phyloP scores from a whole-genome alignment of 345 rosid species.

The Euphorbia peplus region DNA sequence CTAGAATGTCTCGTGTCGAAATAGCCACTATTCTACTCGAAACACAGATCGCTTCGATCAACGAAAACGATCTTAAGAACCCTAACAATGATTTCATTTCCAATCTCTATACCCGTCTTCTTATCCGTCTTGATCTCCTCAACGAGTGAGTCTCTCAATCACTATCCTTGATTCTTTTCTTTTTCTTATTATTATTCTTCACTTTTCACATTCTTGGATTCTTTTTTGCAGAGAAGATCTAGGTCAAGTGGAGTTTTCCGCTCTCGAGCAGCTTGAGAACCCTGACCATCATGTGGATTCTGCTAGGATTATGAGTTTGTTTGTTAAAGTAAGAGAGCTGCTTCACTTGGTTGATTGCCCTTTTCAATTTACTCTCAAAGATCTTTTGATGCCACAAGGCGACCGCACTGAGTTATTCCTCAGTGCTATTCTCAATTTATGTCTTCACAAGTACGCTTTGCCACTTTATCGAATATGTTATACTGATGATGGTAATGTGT shows the following conservation, averaged over 20 bases:
- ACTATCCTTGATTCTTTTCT: background rate
- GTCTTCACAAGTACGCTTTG: conserved; percentile 63
- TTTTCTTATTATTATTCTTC: background rate
- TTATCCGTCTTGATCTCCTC: conserved; percentile 61
- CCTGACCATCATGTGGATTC: conserved; percentile 72
- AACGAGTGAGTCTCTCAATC: too few species aligned
- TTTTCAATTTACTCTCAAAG: conserved; percentile 50
- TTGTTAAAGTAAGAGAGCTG: conserved; percentile 43
- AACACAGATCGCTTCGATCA: conserved; percentile 50
- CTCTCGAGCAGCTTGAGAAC: conserved; percentile 79
- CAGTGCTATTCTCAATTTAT: conserved; percentile 74
- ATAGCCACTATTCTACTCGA: conserved; percentile 54
- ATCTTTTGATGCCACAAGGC: conserved; percentile 58
- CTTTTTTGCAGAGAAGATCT: conserved; percentile 57
- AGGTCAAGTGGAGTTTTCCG: conserved; percentile 71
- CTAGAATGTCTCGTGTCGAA: conserved; percentile 55
- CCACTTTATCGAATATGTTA: background rate
- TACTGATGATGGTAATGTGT: background rate
- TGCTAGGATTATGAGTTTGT: conserved; percentile 42
- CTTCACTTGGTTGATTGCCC: conserved; percentile 53
- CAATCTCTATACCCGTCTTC: conserved; percentile 61
- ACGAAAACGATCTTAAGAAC: conserved; percentile 47
- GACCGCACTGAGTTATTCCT: conserved; percentile 64
- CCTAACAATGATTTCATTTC: conserved; percentile 49
- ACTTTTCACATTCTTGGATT: background rate